Evolutionary conservation across 2,329 filamentous ascomycete species (phyloP), one percentile per base, ranked within the genome.

Genomic region (Ambrosiella xylebori): DNA sequence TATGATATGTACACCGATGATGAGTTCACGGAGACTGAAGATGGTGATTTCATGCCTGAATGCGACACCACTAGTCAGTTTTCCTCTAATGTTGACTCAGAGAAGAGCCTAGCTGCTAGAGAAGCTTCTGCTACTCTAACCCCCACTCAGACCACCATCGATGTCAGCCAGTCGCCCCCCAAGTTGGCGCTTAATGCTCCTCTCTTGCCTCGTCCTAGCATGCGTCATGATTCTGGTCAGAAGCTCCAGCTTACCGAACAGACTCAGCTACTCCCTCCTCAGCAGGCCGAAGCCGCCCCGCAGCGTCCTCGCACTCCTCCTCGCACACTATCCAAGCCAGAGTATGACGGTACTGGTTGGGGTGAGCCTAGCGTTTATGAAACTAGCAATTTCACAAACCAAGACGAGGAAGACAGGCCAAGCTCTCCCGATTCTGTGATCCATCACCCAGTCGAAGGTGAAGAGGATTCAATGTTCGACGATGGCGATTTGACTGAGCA

Each of bases 401-500:
- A 77, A 38, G 76, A 78, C 53, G 37, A 73, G 57, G 74, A 77
- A 1, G 72, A 79, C 0, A 82, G 85, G 62, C 81, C 81, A 8
- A 79, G 81, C 39, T 94, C 88, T 7, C 90, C 91, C 12, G 86
- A 89, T 54, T 97, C 91, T 6, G 90, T 97, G 19, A 91, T 96
- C 62, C 86, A 87, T 61, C 86, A 90, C 65, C 81, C 82, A 1
- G 69, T 87, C 53, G 69, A 72, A 2, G 72, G 76, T 50, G 69
- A 71, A 36, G 65, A 68, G 7, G 59, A 51, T 37, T 64, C 63
- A 3, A 64, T 65, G 11, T 56, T 59, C 52, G 64, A 62, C 13
- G 60, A 67, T 15, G 67, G 66, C 19, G 66, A 67, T 15, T 64
- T 67, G 19, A 69, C 72, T 15, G 68, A 66, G 57, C 59, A 65